Evolutionary conservation across 2,329 filamentous ascomycete species (phyloP), one percentile per base, ranked within the genome.

Genomic region (Colletotrichum sp.): DNA sequence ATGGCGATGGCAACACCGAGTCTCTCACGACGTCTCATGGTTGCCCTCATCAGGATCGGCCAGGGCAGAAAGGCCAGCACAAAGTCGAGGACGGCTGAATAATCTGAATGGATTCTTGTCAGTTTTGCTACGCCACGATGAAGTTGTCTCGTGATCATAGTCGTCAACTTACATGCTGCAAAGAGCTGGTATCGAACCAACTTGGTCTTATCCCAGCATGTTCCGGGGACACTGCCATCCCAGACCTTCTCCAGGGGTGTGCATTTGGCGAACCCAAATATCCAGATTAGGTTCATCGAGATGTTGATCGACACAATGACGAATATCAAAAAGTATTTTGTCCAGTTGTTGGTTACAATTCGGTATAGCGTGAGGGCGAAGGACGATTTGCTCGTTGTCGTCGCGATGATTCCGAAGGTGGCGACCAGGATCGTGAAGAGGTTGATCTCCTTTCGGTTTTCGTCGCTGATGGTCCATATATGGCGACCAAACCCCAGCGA

Each of bases 1-100:
- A 84, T 84, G 8, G 83, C 83, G 13, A 84, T 72, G 21, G 83
- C 82, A 8, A 84, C 81, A 21, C 83, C 83, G 34, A 84, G 76
- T 43, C 80, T 82, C 68, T 84, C 83, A 8, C 82, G 82, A 6
- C 80, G 79, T 7, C 77, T 74, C 81, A 84, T 81, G 1, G 78
- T 76, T 79, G 83, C 81, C 12, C 80, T 77, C 81, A 83, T 83
- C 7, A 84, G 68, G 3, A 84, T 83, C 6, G 79, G 80, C 83
- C 83, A 84, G 1, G 83, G 83, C 1, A 84, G 78, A 16, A 84
- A 76, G 0, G 83, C 83, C 63, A 84, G 48, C 0, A 84, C 80
- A 16, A 84, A 83, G 34, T 84, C 83, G 8, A 84, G 70, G 7
- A 83, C 75, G 0, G 83, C 80, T 9, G 83, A 84, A 65, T 84